Evolutionary conservation across 768 basidiomycete genomes (phyloP).

Genomic region (Obba rivulosa): DNA sequence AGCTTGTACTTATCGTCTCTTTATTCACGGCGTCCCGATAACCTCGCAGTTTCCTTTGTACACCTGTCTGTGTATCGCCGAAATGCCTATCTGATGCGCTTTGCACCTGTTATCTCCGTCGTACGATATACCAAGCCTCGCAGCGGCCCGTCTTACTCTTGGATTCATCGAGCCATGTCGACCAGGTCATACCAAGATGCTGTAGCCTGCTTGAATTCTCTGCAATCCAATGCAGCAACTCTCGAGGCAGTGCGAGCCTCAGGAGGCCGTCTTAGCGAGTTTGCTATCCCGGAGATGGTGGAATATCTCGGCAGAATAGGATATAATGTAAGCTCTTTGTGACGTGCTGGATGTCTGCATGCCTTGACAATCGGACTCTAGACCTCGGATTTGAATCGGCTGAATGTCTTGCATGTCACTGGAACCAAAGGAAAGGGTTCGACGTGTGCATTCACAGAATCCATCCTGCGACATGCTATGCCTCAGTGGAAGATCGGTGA

Average conservation of each 20-base stretch:
- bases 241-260: constrained; percentile 78
- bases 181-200: constrained; percentile 69
- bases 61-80: too few relatives aligned
- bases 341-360: constrained; percentile 1
- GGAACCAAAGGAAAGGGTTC: constrained; percentile 99
- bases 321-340: constrained; percentile 58
- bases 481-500: constrained; percentile 80
- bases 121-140: background rate
- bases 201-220: constrained; percentile 64
- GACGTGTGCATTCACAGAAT: constrained; percentile 89
- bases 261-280: constrained; percentile 50
- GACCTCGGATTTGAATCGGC: constrained; percentile 76
- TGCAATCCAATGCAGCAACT: constrained; percentile 92
- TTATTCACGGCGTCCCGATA: too few relatives aligned
- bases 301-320: constrained; percentile 87
- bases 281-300: constrained; percentile 83
- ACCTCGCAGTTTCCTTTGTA: too few relatives aligned
- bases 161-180: constrained; percentile 43
- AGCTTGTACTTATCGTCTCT: too few relatives aligned
- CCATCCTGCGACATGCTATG: constrained; percentile 69
- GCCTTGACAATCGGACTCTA: constrained; percentile 24
- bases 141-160: constrained; percentile 1
- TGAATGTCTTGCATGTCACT: constrained; percentile 95
- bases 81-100: too few relatives aligned
- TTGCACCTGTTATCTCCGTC: background rate